Evolutionary conservation across 305 asterid species (phyloP), one percentile per base, ranked within the genome.

Genomic region (Withania somnifera): DNA sequence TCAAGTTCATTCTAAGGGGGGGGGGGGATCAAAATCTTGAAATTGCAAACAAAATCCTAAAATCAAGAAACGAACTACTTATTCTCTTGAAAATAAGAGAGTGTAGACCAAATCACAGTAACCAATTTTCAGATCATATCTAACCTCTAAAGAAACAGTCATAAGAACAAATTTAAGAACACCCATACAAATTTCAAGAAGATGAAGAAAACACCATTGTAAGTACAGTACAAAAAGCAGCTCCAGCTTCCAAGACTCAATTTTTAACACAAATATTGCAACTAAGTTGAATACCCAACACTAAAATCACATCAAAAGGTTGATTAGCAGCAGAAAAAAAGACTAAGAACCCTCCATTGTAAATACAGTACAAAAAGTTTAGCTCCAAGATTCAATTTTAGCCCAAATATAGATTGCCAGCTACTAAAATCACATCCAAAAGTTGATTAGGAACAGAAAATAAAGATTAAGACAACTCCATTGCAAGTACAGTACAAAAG

Each of bases 81-180:
- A 36, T 45, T 75, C 77, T 66, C 85, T 52, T 40, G n/a, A 71
- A 45, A 66, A 83, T n/a, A 63, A 78, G 86, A 83, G 86, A 88
- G 85, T 89, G 91, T 45, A 47, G 83, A 82, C 34, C 85, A 84
- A 68, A 53, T 58, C 53, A 79, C 78, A 52, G 68, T 80, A 86
- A 83, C 78, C 30, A 28, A 77, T 34, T 36, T 42, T 20, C 57
- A 80, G 80, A 85, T 73, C 68, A 22, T 47, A 84, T n/a, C n/a
- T n/a, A 84, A 84, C 82, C 86, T 45, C 22, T 73, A 73, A 24
- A 45, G 24, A 24, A 14, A 7, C 47, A 45, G 40, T 13, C 79
- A 14, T 45, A 73, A 73, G 58, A 81, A 81, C 67, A 87, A 79
- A 85, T 82, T 56, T 8, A 54, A 1, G 0, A 38, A 81, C 57